Evolutionary conservation across 257 asterid genomes (phyloP).

Genomic region (Craterostigma plantagineum): DNA sequence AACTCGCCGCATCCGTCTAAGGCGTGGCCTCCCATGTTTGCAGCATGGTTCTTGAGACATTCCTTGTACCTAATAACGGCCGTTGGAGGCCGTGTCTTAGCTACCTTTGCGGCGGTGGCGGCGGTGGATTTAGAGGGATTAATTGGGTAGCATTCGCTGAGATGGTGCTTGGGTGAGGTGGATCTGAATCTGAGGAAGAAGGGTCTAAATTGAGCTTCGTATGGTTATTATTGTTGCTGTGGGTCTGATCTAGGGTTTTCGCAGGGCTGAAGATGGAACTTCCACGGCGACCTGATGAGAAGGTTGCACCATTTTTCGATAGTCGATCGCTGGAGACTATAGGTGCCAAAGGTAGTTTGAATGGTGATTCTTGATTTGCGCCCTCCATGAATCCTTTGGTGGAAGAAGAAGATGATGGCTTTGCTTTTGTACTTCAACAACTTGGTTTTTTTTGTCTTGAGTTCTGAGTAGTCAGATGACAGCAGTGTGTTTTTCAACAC

Average conservation of each 20-base stretch:
- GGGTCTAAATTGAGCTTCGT: no score
- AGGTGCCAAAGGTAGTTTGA: no score
- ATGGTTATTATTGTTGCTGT: no score
- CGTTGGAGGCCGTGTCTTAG: background rate
- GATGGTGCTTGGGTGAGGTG: background rate
- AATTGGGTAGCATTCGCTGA: constrained; percentile 1
- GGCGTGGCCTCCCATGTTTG: constrained; percentile 47
- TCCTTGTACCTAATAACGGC: constrained; percentile 26
- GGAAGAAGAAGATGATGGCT: no score
- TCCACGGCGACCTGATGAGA: constrained; percentile 23
- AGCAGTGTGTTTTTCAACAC: no score
- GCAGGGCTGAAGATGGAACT: constrained; percentile 30
- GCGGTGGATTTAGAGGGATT: constrained; percentile 3
- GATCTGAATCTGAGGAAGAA: background rate
- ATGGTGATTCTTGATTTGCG: no score
- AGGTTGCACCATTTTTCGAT: constrained; percentile 6
- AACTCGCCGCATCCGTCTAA: constrained; percentile 90
- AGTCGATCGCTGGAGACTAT: no score
- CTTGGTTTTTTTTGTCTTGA: no score
- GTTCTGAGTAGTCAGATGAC: no score
- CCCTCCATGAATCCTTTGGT: no score
- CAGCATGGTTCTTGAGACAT: constrained; percentile 83
- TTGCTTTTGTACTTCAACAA: no score
- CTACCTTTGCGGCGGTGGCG: constrained; percentile 2
- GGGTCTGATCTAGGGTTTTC: constrained; percentile 54